Percentiles rank a stretch among this genome's conserved stretches.
These are phyloP conservation scores for Zygosaccharomyces kombuchaensis DNA, from an alignment of 805 yeast species.

Conservation along the genomic window DNA sequence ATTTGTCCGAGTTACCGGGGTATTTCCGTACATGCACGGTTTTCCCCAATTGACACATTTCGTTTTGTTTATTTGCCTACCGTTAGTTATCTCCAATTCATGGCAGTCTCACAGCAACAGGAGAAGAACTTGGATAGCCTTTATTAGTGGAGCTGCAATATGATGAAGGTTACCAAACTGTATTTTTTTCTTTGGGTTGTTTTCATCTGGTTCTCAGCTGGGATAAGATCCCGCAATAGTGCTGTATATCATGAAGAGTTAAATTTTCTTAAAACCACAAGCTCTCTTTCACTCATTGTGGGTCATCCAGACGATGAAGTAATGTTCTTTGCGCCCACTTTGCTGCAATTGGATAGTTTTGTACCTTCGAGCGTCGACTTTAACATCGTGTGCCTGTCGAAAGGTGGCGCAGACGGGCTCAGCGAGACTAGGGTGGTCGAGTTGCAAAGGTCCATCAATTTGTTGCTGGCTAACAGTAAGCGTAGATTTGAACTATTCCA, in stretches of 20 bases:
- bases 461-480: slow-evolving; percentile 17
- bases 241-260: slow-evolving; percentile 2
- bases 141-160: not conserved
- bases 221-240: slow-evolving; percentile 11
- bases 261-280: not conserved
- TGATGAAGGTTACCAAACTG: slow-evolving; percentile 11
- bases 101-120: no score
- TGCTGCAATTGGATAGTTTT: slow-evolving; percentile 22
- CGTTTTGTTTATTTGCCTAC: no score
- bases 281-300: slow-evolving; percentile 44
- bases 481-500: slow-evolving; percentile 22
- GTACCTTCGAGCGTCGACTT: slow-evolving; percentile 31
- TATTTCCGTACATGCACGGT: no score
- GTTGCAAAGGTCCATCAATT: slow-evolving; percentile 35
- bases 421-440: slow-evolving; percentile 65
- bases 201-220: slow-evolving; percentile 6
- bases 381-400: slow-evolving; percentile 64
- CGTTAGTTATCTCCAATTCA: no score
- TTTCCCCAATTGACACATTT: no score
- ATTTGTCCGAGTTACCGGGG: no score
- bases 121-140: not conserved
- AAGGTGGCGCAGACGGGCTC: slow-evolving; percentile 71
- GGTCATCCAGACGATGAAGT: slow-evolving; percentile 99
- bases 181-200: slow-evolving; percentile 10
- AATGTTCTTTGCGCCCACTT: slow-evolving; percentile 86